These are phyloP conservation scores for Clitoria ternatea DNA, from an alignment of 306 rosid species.

Conservation along the genomic window DNA sequence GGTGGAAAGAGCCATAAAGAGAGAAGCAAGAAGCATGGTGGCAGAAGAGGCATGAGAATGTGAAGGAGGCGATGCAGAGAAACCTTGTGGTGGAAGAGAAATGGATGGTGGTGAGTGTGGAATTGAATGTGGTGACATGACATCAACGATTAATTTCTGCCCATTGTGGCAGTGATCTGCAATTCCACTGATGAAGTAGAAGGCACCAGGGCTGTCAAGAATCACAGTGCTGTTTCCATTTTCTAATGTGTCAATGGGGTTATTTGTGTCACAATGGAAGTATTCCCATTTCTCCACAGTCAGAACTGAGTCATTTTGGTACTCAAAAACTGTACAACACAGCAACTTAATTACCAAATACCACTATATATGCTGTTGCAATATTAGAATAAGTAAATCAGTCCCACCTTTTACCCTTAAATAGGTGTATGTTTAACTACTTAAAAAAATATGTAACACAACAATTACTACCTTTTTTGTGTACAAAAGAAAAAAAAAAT, in stretches of 20 bases:
- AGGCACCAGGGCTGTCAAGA: slow-evolving; percentile 53
- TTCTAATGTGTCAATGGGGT: slow-evolving; percentile 38
- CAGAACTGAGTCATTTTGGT: slow-evolving; percentile 58
- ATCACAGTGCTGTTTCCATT: slow-evolving; percentile 48
- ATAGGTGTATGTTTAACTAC: too few relatives aligned
- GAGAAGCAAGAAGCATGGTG: slow-evolving; percentile 18
- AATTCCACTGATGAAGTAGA: slow-evolving; percentile 60
- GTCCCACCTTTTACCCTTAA: too few relatives aligned
- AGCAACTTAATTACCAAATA: background rate
- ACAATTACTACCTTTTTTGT: too few relatives aligned
- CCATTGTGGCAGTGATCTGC: slow-evolving; percentile 49
- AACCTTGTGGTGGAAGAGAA: slow-evolving; percentile 28
- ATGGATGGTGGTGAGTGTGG: slow-evolving; percentile 20
- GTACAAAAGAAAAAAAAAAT: too few relatives aligned
- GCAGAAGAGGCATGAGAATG: slow-evolving; percentile 23
- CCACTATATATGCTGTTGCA: too few relatives aligned
- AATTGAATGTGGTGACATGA: slow-evolving; percentile 38
- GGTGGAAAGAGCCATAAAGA: slow-evolving; percentile 9
- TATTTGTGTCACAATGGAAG: slow-evolving; percentile 52
- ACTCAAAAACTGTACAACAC: slow-evolving; percentile 46
- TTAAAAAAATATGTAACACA: too few relatives aligned
- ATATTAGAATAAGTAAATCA: too few relatives aligned
- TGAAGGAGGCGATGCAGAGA: slow-evolving; percentile 19
- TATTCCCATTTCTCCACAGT: slow-evolving; percentile 62
- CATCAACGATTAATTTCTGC: slow-evolving; percentile 49